Evolutionary conservation across 441 rosid species (phyloP), one percentile per base, ranked within the genome.

Genomic region (Adansonia madagascariensis): DNA sequence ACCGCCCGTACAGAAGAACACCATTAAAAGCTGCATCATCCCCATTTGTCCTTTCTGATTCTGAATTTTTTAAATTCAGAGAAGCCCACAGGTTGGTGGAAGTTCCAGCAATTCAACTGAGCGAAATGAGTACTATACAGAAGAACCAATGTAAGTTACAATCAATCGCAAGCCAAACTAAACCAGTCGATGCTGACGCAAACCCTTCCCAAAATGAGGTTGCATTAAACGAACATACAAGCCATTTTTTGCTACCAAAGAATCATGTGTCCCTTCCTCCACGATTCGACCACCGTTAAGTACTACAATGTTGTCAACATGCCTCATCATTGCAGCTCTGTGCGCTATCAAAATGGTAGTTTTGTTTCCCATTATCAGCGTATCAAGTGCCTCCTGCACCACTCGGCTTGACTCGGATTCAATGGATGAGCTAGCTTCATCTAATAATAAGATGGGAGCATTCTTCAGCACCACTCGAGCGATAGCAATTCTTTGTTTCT

Each of bases 381-480:
- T 97, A 82, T 97, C 98, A 0, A 97, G 94, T 68, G 98, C 99
- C 80, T 97, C 98, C 82, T 94, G 99, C 74, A 94, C 97, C 77
- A 97, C 98, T 63, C 98, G 89, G 72, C 98, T 94, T 1, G 98
- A 96, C 83, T 96, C 98, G 0, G 99, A 94, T 85, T 96, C 99
- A 1, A 96, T 88, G 35, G 97, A 85, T 3, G 98, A 94, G 80
- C 98, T 93, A 65, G 99, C 99, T 84, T 96, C 99, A 76, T 94
- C 98, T 76, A 94, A 77, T 76, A 96, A 82, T 81, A 96, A 82
- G 78, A 96, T 94, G 44, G 98, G 98, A 17, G 99, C 98, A 77
- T 94, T 96, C 89, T 94, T 96, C 82, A 96, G 85, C 68, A 96
- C 94, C 12, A 93, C 99, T 55, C 97, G 86, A 46, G 99, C 98